Percentiles rank a stretch among this genome's conserved stretches.
Conservation (phyloP, 345 rosid species). For the Arabidopsis thaliana region DNA sequence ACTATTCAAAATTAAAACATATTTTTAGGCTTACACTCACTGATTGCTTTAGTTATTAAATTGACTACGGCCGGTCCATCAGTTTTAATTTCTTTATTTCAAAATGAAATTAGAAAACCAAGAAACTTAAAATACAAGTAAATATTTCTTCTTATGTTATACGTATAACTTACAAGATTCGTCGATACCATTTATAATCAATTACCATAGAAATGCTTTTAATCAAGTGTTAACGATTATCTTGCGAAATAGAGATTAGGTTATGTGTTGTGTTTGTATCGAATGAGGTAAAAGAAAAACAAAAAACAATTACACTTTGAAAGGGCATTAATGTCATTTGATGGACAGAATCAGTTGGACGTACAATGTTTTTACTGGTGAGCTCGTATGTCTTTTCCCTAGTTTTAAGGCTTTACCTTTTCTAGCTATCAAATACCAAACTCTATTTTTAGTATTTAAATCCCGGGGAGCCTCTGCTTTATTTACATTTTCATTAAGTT, state of each 20-base stretch:
- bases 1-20: neutral
- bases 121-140: neutral
- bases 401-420: conserved; percentile 46
- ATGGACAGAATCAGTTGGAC: neutral
- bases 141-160: neutral
- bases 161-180: no score
- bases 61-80: neutral
- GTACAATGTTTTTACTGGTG: conserved; percentile 10
- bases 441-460: conserved; percentile 23
- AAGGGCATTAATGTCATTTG: conserved; percentile 13
- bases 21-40: conserved; percentile 6
- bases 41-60: neutral
- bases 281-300: no score
- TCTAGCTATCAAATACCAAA: conserved; percentile 22
- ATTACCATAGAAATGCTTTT: no score
- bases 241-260: no score
- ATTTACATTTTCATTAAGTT: neutral
- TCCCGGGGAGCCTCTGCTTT: conserved; percentile 11
- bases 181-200: no score
- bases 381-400: conserved; percentile 35
- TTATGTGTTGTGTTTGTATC: no score
- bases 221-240: no score
- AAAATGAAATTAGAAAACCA: no score
- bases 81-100: neutral
- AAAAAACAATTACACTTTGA: no score